Evolutionary conservation across 2,329 filamentous ascomycete species (phyloP).

Genomic region (Fusarium acutatum): DNA sequence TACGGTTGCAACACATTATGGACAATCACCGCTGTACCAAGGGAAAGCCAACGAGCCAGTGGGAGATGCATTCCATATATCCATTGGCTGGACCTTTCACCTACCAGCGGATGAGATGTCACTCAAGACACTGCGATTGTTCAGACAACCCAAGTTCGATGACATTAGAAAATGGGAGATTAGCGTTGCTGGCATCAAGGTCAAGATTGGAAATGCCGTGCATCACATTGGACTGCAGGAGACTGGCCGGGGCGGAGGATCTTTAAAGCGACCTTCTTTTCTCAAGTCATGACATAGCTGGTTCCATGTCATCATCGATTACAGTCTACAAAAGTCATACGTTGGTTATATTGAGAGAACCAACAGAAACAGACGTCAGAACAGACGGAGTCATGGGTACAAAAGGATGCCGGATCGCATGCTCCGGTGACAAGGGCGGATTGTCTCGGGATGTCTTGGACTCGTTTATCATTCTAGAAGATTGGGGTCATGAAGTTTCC

Average conservation of each 20-base stretch:
- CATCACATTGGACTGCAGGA: conserved; percentile 55
- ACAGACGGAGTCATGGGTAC: not conserved
- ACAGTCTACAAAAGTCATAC: not conserved
- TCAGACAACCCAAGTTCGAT: conserved; percentile 36
- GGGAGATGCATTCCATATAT: conserved; percentile 78
- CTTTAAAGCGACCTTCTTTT: conserved; percentile 4
- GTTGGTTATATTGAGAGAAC: not conserved
- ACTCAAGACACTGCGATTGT: conserved; percentile 38
- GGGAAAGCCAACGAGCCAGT: conserved; percentile 35
- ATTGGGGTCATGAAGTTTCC: not conserved
- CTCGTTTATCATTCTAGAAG: conserved; percentile 14
- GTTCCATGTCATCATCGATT: not conserved
- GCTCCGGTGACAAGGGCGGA: not conserved
- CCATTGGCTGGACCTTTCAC: conserved; percentile 83
- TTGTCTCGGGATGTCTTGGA: conserved; percentile 1
- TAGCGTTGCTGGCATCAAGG: conserved; percentile 70
- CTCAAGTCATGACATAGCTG: conserved; percentile 21
- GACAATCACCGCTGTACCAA: conserved; percentile 77
- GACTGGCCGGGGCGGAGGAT: not conserved
- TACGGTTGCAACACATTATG: conserved; percentile 72
- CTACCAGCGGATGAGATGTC: conserved; percentile 55
- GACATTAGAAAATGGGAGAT: conserved; percentile 57
- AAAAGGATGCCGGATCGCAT: not conserved
- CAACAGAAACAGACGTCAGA: not conserved
- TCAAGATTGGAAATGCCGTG: conserved; percentile 78